Evolutionary conservation across 768 basidiomycete genomes (phyloP).

Genomic region (Serendipita vermifera): DNA sequence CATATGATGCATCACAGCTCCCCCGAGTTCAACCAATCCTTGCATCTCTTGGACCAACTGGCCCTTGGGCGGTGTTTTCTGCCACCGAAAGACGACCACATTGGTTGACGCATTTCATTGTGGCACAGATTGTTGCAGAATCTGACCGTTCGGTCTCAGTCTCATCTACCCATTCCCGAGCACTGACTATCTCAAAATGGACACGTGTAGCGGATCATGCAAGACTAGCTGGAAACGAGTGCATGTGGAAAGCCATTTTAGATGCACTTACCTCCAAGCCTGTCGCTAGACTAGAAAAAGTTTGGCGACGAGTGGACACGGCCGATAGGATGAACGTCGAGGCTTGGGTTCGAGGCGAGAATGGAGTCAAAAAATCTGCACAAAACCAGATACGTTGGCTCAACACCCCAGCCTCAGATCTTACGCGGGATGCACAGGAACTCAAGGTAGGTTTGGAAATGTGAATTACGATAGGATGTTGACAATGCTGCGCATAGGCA

Average conservation of each 20-base stretch:
- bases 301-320: slow-evolving; percentile 62
- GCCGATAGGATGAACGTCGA: slow-evolving; percentile 41
- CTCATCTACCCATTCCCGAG: slow-evolving; percentile 46
- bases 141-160: slow-evolving; percentile 30
- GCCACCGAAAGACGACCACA: slow-evolving; percentile 62
- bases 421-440: neutral
- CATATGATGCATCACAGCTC: neutral
- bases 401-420: neutral
- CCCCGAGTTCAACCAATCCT: neutral
- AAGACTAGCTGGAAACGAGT: slow-evolving; percentile 60
- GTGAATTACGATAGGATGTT: too few species aligned
- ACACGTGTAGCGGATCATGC: slow-evolving; percentile 59
- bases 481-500: too few species aligned
- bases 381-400: neutral
- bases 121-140: slow-evolving; percentile 56
- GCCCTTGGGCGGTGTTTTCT: slow-evolving; percentile 31
- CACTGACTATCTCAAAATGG: slow-evolving; percentile 63
- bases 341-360: slow-evolving; percentile 40
- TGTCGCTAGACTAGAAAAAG: slow-evolving; percentile 63
- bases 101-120: slow-evolving; percentile 64
- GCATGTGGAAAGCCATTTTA: slow-evolving; percentile 63
- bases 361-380: slow-evolving; percentile 13
- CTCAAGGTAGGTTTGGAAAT: neutral
- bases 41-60: neutral
- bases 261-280: slow-evolving; percentile 59